Conservation (phyloP, 192 early-diverging fungal species). For the Linnemannia exigua region DNA sequence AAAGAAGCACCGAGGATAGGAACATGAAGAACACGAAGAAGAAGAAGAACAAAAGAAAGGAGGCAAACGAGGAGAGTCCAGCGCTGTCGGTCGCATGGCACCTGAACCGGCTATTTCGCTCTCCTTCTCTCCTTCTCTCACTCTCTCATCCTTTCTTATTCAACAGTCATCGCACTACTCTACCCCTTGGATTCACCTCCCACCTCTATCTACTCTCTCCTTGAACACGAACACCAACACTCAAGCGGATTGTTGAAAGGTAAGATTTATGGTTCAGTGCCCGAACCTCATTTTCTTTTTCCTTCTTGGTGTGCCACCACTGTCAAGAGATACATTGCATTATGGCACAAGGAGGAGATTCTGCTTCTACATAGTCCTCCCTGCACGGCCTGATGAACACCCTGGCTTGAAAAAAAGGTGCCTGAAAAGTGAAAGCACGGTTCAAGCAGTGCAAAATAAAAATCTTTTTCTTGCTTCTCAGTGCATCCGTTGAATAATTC, state of each 20-base stretch:
- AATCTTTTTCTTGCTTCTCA: no score
- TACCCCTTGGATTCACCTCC: neutral
- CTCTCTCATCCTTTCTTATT: no score
- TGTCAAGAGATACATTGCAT: neutral
- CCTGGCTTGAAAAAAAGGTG: neutral
- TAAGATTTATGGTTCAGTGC: neutral
- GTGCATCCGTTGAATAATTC: no score
- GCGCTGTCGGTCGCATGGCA: neutral
- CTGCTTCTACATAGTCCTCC: neutral
- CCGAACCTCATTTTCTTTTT: neutral
- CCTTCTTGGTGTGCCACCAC: neutral
- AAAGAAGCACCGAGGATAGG: no score
- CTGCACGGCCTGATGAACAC: no score
- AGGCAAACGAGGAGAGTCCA: neutral
- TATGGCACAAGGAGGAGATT: neutral
- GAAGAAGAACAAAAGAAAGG: neutral
- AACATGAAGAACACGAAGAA: no score
- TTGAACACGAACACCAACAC: neutral
- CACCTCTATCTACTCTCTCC: neutral
- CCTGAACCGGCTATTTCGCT: neutral
- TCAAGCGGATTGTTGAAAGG: neutral
- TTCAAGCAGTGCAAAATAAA: neutral
- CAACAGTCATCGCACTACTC: neutral
- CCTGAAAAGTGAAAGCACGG: neutral
- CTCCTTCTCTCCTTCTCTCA: no score